Base-by-base conservation (phyloP, 2,329 filamentous ascomycete genomes). In the Ceratocystiopsis brevicomis region DNA sequence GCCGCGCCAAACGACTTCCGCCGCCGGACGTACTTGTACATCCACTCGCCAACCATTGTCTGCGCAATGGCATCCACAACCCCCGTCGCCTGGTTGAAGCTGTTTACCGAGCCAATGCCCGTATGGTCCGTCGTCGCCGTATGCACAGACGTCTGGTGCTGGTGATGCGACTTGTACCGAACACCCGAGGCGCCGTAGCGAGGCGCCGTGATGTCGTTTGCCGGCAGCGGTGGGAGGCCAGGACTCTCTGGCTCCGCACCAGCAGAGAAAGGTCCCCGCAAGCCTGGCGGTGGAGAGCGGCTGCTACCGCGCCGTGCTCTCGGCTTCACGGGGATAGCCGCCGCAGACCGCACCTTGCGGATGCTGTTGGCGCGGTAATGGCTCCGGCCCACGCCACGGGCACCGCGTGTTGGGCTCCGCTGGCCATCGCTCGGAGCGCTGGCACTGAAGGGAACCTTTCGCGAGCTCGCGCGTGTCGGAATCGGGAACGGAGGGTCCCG, bases 1-100 rank as follows among this genome's bases (percentile, higher is more conserved):
- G 71, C 63, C 43, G 88, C 76, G 17, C 85, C 85, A 57, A 98
- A 96, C 0, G 88, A 92, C 62, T 87, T 95, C 50, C 88, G 76
- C 57, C 83, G 73, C 42, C 83, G 73, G 33, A 88, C 81, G 54
- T 92, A 90, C 60, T 92, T 92, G 66, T 79, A 87, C 82, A 92
- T 88, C 81, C 84, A 90, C 55, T 96, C 90, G 35, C 90, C 90
- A 30, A 98, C 85, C 90, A 98, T 98, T 0, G 88, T 92, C 56
- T 93, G 87, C 1, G 90, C 87, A 59, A 98, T 96, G 4, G 90
- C 86, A 62, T 96, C 90, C 6, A 98, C 88, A 14, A 96, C 84
- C 38, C 77, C 81, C 0, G 80, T 80, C 38, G 78, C 73, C 51
- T 85, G 78, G 30, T 73, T 69, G 12, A 67, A 63, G 51, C 69